Evolutionary conservation across 2,329 filamentous ascomycete species (phyloP), one percentile per base, ranked within the genome.

Genomic region (Periconia digitata): DNA sequence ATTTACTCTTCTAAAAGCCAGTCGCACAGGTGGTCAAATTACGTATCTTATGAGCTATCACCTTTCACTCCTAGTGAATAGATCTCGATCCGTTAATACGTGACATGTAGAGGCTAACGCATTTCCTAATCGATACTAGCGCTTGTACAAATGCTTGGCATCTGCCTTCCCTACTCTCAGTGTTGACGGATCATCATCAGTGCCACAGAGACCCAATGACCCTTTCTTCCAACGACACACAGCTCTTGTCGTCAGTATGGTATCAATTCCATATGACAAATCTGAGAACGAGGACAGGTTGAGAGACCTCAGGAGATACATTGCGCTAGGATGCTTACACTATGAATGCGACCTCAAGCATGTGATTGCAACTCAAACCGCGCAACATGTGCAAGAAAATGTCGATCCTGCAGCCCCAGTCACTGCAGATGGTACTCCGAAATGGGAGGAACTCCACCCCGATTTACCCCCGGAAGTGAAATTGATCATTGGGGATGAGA

Each of bases 291-390:
- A 56, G 6, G 36, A 27, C 22, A 47, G 43, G 1, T 36, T 57
- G 15, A 44, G 54, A 7, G 58, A 68, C 35, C 22, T 69, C 36
- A 49, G 56, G 10, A 56, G 50, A n/a, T 70, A 70, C 39, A 65
- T 72, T 16, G 59, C 67, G 1, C 43, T 72, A n/a, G 69, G 69
- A 3, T 70, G 67, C 39, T 60, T 72, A 34, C 61, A 62, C 27
- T 44, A 60, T 27, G 47, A 66, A 6, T n/a, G 18, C 15, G 21
- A 40, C 17, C 13, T 40, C 38, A 17, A 27, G 15, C 15, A 24
- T 16, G n/a, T n/a, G 12, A n/a, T 40, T 21, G 16, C 38, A 5
- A 13, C 18, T 4, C 18, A 18, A 22, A 3, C 21, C 13, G 8
- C 3, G 15, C 16, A 8, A 21, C 22, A 16, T 16, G 6, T 12